Base-by-base conservation (phyloP, 192 early-diverging fungal species). In the Diversispora epigaea region DNA sequence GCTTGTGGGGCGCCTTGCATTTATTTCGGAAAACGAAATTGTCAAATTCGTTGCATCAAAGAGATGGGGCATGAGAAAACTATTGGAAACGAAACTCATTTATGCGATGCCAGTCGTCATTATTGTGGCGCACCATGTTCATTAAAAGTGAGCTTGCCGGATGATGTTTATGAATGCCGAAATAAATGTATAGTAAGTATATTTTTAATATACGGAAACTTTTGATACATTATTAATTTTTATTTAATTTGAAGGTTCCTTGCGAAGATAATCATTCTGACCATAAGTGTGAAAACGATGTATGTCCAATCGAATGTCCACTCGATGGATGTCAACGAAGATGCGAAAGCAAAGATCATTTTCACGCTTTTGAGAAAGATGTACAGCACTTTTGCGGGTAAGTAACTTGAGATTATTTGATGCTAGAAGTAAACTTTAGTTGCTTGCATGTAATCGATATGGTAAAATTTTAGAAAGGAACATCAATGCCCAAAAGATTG, bases 51-150 rank as follows among this genome's bases (percentile, higher is more conserved):
- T 17, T 52, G 76, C 44, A 14, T 58, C 11, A 72, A 77, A 55
- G 25, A 69, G 25, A 72, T 77, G 17, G 76, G 22, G 0, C 76
- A 77, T 72, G 46, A 73, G 3, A 55, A 46, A 17, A 56, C 17
- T 22, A 52, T 15, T n/a, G 68, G 67, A 14, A 47, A 76, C 21
- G 46, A 39, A 6, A 19, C 46, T n/a, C 76, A 77, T 49, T 21
- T 71, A 54, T 77, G 76, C 41, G 21, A 50, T 49, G 41, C 76
- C 41, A 69, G n/a, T 6, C n/a, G n/a, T 49, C 76, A 77, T 71
- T 72, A 77, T 46, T 77, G 76, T 32, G 76, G 76, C 39, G 21
- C 41, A 40, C 58, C 57, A 21, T 77, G 76, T 66, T 77, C 76
- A 19, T 32, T 77, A 14, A 25, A 7, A n/a, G 21, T 67, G 2